Evolutionary conservation across 805 yeast genomes (phyloP).

Genomic region (Starmera caribaea): DNA sequence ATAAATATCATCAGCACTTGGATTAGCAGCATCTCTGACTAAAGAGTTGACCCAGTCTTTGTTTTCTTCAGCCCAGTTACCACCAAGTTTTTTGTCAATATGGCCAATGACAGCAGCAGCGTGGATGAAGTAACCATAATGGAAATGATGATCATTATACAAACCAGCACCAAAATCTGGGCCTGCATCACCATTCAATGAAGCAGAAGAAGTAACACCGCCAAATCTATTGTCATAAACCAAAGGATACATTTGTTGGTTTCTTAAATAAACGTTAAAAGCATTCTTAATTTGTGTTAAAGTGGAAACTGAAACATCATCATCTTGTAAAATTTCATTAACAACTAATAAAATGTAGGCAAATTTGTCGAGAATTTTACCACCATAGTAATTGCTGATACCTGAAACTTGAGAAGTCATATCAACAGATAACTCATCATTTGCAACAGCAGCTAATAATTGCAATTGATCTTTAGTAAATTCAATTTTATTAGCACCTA

Average conservation of each 20-base stretch:
- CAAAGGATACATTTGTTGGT: slow-evolving; percentile 38
- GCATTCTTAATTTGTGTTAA: slow-evolving; percentile 32
- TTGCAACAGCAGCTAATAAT: slow-evolving; percentile 34
- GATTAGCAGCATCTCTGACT: slow-evolving; percentile 61
- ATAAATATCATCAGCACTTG: slow-evolving; percentile 36
- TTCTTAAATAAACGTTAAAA: slow-evolving; percentile 28
- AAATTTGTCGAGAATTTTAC: slow-evolving; percentile 46
- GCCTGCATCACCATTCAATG: slow-evolving; percentile 29
- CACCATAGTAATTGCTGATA: slow-evolving; percentile 39
- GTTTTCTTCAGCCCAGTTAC: slow-evolving; percentile 38
- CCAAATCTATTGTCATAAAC: slow-evolving; percentile 45
- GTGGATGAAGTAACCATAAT: slow-evolving; percentile 74
- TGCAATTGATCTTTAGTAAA: slow-evolving; percentile 36
- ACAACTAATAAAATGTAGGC: slow-evolving; percentile 46
- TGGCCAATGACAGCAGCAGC: slow-evolving; percentile 75
- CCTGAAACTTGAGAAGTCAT: slow-evolving; percentile 30
- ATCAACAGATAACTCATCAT: slow-evolving; percentile 36
- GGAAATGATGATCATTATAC: slow-evolving; percentile 85
- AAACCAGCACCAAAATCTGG: slow-evolving; percentile 64
- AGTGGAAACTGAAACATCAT: slow-evolving; percentile 26
- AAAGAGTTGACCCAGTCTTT: slow-evolving; percentile 51
- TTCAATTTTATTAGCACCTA: slow-evolving; percentile 20
- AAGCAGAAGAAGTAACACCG: slow-evolving; percentile 47
- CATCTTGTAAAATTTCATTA: slow-evolving; percentile 36
- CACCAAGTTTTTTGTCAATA: slow-evolving; percentile 44